Evolutionary conservation across 345 rosid species (phyloP).

Genomic region (Physaria fendleri): DNA sequence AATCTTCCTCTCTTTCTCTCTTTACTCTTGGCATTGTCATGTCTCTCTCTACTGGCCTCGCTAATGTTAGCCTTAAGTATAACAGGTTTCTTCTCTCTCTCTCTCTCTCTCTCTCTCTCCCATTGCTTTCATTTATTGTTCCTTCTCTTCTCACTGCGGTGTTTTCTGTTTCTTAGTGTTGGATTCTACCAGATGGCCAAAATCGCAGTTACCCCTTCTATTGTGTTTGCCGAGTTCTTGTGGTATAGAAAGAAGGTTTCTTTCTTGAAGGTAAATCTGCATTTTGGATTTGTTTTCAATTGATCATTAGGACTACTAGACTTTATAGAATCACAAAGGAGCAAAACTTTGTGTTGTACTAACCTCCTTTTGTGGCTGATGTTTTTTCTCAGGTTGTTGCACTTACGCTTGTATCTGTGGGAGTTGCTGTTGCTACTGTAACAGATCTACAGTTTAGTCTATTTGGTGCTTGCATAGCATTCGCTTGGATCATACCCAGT

Average conservation of each 20-base stretch:
- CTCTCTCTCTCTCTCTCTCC: not conserved
- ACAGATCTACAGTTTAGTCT: slow-evolving; percentile 83
- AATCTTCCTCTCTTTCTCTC: slow-evolving; percentile 48
- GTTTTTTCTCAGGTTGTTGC: slow-evolving; percentile 54
- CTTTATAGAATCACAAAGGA: not conserved
- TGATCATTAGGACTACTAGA: not conserved
- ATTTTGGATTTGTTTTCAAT: not conserved
- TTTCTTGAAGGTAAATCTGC: slow-evolving; percentile 54
- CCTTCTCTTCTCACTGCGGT: not conserved
- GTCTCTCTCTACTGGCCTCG: slow-evolving; percentile 93
- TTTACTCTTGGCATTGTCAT: slow-evolving; percentile 79
- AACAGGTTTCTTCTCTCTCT: slow-evolving; percentile 48
- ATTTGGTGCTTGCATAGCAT: slow-evolving; percentile 85
- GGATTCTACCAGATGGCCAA: slow-evolving; percentile 98
- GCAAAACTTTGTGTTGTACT: not conserved
- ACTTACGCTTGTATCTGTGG: slow-evolving; percentile 70
- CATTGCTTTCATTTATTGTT: not conserved
- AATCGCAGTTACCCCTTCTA: slow-evolving; percentile 90
- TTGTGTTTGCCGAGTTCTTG: slow-evolving; percentile 82
- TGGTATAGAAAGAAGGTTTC: slow-evolving; percentile 67
- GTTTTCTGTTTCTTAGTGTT: slow-evolving; percentile 39
- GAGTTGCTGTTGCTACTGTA: slow-evolving; percentile 93
- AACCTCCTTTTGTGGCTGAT: slow-evolving; percentile 11
- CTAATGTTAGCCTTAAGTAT: slow-evolving; percentile 95
- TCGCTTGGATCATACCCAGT: slow-evolving; percentile 94